Evolutionary conservation across 2,329 filamentous ascomycete species (phyloP).

Genomic region (Penicillium glabrum): DNA sequence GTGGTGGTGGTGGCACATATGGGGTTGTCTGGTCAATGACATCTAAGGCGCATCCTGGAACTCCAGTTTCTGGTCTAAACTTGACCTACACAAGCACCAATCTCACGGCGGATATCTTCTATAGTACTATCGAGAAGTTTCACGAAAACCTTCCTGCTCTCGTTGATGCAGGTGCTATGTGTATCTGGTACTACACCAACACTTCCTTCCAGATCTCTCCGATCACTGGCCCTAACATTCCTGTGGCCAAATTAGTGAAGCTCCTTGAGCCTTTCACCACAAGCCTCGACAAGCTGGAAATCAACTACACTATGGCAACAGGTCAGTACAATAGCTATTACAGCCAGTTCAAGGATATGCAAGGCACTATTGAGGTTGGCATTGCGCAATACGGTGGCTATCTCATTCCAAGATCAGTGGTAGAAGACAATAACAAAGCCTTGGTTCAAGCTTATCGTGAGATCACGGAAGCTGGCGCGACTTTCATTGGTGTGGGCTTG

Average conservation of each 20-base stretch:
- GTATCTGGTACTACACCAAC: constrained; percentile 53
- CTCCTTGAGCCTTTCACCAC: constrained; percentile 50
- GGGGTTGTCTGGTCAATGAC: constrained; percentile 59
- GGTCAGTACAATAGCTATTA: constrained; percentile 34
- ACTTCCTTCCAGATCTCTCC: constrained; percentile 50
- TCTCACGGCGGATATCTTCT: constrained; percentile 48
- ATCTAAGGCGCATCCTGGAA: constrained; percentile 50
- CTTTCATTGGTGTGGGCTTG: constrained; percentile 38
- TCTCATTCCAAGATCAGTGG: constrained; percentile 37
- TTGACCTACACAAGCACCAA: constrained; percentile 41
- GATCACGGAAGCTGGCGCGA: constrained; percentile 35
- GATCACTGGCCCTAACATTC: constrained; percentile 51
- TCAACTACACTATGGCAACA: constrained; percentile 31
- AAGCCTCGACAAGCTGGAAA: constrained; percentile 37
- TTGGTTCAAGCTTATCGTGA: constrained; percentile 33
- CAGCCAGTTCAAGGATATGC: constrained; percentile 32
- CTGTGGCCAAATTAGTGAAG: constrained; percentile 40
- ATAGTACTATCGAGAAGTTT: constrained; percentile 50
- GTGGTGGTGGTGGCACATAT: constrained; percentile 52
- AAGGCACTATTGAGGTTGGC: constrained; percentile 29
- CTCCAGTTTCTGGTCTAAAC: constrained; percentile 45
- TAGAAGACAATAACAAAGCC: constrained; percentile 30
- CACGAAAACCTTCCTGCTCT: constrained; percentile 50
- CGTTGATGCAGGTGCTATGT: constrained; percentile 52
- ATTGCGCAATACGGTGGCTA: constrained; percentile 40